Evolutionary conservation across 352 stramenopile genomes (phyloP).

Genomic region (Pythium sukuiense): DNA sequence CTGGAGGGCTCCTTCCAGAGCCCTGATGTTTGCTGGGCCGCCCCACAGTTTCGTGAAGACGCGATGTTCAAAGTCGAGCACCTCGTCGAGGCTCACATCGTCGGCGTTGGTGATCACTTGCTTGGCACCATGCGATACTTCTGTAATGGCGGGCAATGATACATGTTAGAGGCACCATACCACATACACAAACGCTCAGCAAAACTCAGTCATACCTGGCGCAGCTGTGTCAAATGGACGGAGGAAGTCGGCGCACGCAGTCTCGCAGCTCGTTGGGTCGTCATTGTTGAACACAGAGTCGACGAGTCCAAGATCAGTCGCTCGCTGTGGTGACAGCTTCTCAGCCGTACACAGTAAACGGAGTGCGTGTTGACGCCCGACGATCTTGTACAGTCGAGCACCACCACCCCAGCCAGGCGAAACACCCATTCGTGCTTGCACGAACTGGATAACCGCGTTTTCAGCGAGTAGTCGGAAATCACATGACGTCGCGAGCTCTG

Average conservation of each 20-base stretch:
- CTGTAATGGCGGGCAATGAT: constrained; percentile 25
- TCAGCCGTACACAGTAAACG: constrained; percentile 70
- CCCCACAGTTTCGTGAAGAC: constrained; percentile 76
- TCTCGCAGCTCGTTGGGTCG: constrained; percentile 26
- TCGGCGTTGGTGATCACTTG: constrained; percentile 69
- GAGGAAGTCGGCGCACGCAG: constrained; percentile 49
- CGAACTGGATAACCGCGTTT: constrained; percentile 80
- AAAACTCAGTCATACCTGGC: constrained; percentile 42
- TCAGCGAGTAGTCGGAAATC: constrained; percentile 75
- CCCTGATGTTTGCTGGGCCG: constrained; percentile 70
- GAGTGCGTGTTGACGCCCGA: constrained; percentile 71
- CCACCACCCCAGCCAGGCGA: constrained; percentile 84
- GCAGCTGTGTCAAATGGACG: constrained; percentile 47
- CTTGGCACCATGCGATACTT: constrained; percentile 72
- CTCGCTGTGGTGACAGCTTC: constrained; percentile 46
- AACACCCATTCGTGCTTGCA: constrained; percentile 82
- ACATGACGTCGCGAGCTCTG: constrained; percentile 79
- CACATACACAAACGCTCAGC: not conserved
- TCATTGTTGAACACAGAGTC: constrained; percentile 59
- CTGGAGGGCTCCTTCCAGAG: constrained; percentile 48
- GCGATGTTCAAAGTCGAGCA: constrained; percentile 60
- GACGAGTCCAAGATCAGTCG: constrained; percentile 59
- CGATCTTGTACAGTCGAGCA: constrained; percentile 70
- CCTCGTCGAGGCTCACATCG: constrained; percentile 60
- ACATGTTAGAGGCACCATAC: no score